Percentiles rank a stretch among this genome's conserved stretches.
These are phyloP conservation scores for Coemansia sp. DNA, from an alignment of 192 early-diverging fungal species.

Conservation along the genomic window DNA sequence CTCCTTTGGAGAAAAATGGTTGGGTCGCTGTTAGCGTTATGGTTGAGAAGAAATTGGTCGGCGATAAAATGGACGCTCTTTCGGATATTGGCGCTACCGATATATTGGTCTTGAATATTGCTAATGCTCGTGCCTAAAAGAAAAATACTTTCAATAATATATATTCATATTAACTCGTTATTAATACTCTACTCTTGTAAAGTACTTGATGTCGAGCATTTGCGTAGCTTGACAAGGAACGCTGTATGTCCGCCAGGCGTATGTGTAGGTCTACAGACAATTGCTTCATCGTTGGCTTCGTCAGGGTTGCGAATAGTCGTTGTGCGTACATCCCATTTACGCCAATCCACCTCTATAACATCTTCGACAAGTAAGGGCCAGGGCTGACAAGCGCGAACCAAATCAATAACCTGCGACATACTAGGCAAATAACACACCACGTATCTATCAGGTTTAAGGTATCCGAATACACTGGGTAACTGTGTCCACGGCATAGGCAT, in stretches of 20 bases:
- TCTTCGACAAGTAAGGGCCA: slow-evolving; percentile 50
- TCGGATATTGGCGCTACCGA: slow-evolving; percentile 86
- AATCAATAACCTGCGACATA: slow-evolving; percentile 52
- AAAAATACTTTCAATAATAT: too few relatives aligned
- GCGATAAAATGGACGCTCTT: slow-evolving; percentile 89
- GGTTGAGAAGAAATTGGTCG: slow-evolving; percentile 78
- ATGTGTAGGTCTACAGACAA: slow-evolving; percentile 59
- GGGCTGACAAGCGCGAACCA: slow-evolving; percentile 16
- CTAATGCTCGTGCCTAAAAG: slow-evolving; percentile 72
- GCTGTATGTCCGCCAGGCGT: slow-evolving; percentile 58
- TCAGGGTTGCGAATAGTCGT: slow-evolving; percentile 31
- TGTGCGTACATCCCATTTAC: slow-evolving; percentile 40
- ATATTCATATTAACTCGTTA: too few relatives aligned
- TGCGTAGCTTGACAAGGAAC: slow-evolving; percentile 60
- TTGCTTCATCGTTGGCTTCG: slow-evolving; percentile 26
- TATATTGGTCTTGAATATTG: slow-evolving; percentile 82
- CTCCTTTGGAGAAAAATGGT: slow-evolving; percentile 75
- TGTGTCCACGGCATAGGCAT: slow-evolving; percentile 53
- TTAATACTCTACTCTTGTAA: background rate
- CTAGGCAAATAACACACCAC: slow-evolving; percentile 48
- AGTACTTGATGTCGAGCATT: slow-evolving; percentile 14
- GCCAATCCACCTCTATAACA: slow-evolving; percentile 48
- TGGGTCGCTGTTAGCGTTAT: slow-evolving; percentile 94
- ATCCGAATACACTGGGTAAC: slow-evolving; percentile 25
- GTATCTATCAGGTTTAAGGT: slow-evolving; percentile 37